Base-by-base conservation (phyloP, 2,329 filamentous ascomycete species). In the Coniochaeta sp. region DNA sequence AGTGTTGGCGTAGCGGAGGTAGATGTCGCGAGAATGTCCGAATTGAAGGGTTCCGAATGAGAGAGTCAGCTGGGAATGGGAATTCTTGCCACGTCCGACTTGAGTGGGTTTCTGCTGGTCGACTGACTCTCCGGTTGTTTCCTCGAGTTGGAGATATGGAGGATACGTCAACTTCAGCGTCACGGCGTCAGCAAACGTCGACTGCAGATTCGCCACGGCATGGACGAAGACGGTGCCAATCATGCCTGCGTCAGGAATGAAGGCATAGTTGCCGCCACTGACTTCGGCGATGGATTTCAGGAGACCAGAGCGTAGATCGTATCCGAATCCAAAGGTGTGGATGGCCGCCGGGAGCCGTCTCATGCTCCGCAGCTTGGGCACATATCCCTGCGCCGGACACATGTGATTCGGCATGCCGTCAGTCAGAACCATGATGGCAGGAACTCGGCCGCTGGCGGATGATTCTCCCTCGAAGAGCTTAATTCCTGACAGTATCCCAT, bases 221-320 rank as follows among this genome's bases (percentile, higher is more conserved):
- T 87, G 82, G 3, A 86, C 76, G 62, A 87, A 86, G 3, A 85
- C 82, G 2, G 84, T 87, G 3, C 81, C 75, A 61, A 87, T 81
- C 82, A 87, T 86, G 61, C 83, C 81, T 0, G 81, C 78, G 59
- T 87, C 84, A 0, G 83, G 81, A 19, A 87, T 87, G 63, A 86
- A 87, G 9, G 81, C 74, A 60, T 84, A 88, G 67, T 79, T 83
- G 1, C 85, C 85, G 2, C 77, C 73, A 0, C 81, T 79, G 55
- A 81, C 71, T 65, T 87, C 83, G 1, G 84, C 79, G 55, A 88
- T 82, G 2, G 83, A 82, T 70, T 85, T 84, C 59, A 88, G 73
- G 19, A 87, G 71, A 0, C 79, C 81, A 0, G 84, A 82, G 6
- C 70, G 67, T 36, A 83, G 70, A 1, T 65, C 55, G 62, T 81